Conservation (phyloP, 2,329 filamentous ascomycete species). For the Phialophora verrucosa region DNA sequence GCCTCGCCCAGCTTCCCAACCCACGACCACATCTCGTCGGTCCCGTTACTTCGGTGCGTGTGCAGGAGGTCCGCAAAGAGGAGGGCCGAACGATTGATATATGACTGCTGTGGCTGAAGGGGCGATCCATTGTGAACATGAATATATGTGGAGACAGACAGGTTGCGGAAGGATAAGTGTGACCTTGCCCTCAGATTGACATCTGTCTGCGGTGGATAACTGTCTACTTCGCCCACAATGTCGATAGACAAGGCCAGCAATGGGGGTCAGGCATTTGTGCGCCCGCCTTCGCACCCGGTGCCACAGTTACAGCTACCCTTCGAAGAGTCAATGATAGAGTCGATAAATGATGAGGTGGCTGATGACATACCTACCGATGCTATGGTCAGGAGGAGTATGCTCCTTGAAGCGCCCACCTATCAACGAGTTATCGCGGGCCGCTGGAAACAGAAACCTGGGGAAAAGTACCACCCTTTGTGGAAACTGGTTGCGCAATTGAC, state of each 20-base stretch:
- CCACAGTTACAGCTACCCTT: constrained; percentile 52
- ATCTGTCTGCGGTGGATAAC: constrained; percentile 6
- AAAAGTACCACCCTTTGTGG: constrained; percentile 83
- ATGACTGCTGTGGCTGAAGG: background rate
- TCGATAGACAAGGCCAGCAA: constrained; percentile 29
- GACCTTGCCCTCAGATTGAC: constrained; percentile 4
- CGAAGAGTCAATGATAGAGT: constrained; percentile 53
- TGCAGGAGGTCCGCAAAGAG: constrained; percentile 5
- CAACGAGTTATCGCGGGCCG: constrained; percentile 73
- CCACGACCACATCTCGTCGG: background rate
- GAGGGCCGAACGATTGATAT: background rate
- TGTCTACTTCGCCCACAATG: constrained; percentile 21
- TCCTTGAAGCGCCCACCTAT: constrained; percentile 71
- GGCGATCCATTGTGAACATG: constrained; percentile 11
- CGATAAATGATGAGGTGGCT: constrained; percentile 40
- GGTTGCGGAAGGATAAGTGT: constrained; percentile 12
- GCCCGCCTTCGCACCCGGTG: constrained; percentile 49
- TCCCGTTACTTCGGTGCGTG: background rate
- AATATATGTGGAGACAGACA: constrained; percentile 7
- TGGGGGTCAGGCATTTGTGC: constrained; percentile 24
- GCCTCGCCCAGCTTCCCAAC: background rate
- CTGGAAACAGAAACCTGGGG: constrained; percentile 77
- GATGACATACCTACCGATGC: constrained; percentile 48
- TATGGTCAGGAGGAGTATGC: constrained; percentile 63
- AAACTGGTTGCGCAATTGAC: constrained; percentile 92